Base-by-base conservation (phyloP, 2,329 filamentous ascomycete species). In the Periglandula ipomoeae region DNA sequence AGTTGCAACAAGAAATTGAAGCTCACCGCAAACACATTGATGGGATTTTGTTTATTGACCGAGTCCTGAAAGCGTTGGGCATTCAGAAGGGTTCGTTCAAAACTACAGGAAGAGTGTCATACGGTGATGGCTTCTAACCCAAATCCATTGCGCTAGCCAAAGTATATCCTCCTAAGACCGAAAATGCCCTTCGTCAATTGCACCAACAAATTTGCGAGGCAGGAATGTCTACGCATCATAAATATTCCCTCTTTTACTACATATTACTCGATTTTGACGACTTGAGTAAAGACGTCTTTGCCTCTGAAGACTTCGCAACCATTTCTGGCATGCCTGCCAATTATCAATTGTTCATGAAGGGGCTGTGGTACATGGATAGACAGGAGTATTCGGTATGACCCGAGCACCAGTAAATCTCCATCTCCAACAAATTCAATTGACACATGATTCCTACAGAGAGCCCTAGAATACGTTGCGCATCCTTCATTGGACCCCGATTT, bases 211-310 rank as follows among this genome's bases (percentile, higher is more conserved):
- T 95, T 54, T 77, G 82, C 62, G 74, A 80, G 23, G 79, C 70
- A 47, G 71, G 70, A 44, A 81, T 84, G 56, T 78, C 84, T 7
- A 74, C 79, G 47, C 85, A 90, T 64, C 84, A 90, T 69, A 90
- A 90, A 64, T 81, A 89, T 55, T 87, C 88, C 17, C 76, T 93
- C 43, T 73, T 94, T 54, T 94, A 87, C 72, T 95, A 94, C 64
- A 71, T 94, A 35, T 75, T 94, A 3, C 83, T 88, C 59, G 87
- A 94, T 63, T 79, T 85, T 60, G 79, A 84, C 58, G 66, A 71
- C 35, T 65, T 70, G 24, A 71, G 76, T 46, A 71, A 73, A 19
- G 71, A 74, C 3, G 66, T 74, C 17, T 72, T 76, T 32, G 59
- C 71, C 6, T 72, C 81, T 2, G 72, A 74, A 19, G 53, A 61